phyloP scores from a whole-genome alignment of 2,329 filamentous ascomycete species.

The Claviceps fusiformis region DNA sequence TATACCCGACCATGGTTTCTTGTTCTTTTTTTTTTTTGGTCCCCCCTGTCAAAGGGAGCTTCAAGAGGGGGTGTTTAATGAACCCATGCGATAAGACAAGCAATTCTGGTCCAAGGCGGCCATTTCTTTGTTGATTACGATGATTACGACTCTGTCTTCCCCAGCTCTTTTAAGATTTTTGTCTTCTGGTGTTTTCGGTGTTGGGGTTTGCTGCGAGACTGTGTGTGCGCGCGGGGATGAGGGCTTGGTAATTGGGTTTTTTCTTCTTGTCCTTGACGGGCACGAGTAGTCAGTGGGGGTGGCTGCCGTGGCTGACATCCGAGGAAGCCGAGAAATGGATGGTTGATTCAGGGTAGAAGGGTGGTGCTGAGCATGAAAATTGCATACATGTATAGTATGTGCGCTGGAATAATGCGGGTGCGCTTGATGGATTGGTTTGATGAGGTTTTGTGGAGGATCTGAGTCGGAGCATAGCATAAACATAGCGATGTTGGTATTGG shows the following conservation, averaged over 20 bases:
- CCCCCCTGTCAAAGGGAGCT: not conserved
- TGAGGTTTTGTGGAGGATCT: not conserved
- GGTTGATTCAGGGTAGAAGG: not conserved
- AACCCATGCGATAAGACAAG: constrained; percentile 4
- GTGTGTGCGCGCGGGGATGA: not conserved
- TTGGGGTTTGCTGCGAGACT: not conserved
- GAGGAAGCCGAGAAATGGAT: not conserved
- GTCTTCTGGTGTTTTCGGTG: not conserved
- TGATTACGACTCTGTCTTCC: constrained; percentile 4
- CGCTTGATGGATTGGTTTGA: too few species aligned
- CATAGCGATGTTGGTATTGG: not conserved
- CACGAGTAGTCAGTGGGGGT: not conserved
- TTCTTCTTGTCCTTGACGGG: not conserved
- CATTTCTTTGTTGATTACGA: constrained; percentile 2
- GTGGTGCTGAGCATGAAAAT: not conserved
- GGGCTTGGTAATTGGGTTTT: not conserved
- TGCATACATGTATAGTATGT: not conserved
- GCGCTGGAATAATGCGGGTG: not conserved
- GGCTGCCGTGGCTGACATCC: not conserved
- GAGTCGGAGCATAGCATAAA: not conserved
- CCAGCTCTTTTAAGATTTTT: not conserved
- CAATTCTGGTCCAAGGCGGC: not conserved
- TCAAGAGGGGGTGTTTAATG: too few species aligned
- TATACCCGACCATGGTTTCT: constrained; percentile 1
- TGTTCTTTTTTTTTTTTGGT: constrained; percentile 3